Evolutionary conservation across 768 basidiomycete species (phyloP).

Genomic region (Leccinellum albellum): DNA sequence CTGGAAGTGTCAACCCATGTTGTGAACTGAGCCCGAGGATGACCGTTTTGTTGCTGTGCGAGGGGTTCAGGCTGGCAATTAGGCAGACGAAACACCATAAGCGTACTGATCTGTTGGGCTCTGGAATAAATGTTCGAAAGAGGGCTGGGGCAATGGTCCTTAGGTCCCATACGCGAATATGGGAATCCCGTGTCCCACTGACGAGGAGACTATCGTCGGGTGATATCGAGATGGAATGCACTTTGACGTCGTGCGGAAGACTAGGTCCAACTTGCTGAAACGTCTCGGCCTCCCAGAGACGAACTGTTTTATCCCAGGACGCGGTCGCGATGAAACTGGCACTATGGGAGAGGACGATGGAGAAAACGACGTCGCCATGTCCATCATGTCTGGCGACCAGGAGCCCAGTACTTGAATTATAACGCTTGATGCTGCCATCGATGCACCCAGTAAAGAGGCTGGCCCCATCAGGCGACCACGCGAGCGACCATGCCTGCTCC

Average conservation of each 20-base stretch:
- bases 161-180: constrained; percentile 16
- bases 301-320: constrained; percentile 26
- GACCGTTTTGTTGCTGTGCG: neutral
- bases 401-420: constrained; percentile 4
- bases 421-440: constrained; percentile 14
- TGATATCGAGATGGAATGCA: constrained; percentile 16
- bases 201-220: constrained; percentile 12
- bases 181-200: constrained; percentile 14
- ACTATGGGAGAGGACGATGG: constrained; percentile 18
- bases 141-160: constrained; percentile 10
- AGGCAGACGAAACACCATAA: neutral
- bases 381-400: constrained; percentile 1
- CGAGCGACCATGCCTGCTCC: constrained; percentile 21
- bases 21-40: neutral
- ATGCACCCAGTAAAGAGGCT: constrained; percentile 18
- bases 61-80: neutral
- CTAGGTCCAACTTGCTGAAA: constrained; percentile 15
- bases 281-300: constrained; percentile 25
- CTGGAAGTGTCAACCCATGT: neutral
- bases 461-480: constrained; percentile 15
- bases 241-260: constrained; percentile 11
- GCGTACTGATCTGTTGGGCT: constrained; percentile 14
- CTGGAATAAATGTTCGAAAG: constrained; percentile 8
- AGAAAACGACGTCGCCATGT: constrained; percentile 19
- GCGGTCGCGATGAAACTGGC: constrained; percentile 24